Evolutionary conservation across 306 rosid species (phyloP).

Genomic region (Canavalia ensiformis): DNA sequence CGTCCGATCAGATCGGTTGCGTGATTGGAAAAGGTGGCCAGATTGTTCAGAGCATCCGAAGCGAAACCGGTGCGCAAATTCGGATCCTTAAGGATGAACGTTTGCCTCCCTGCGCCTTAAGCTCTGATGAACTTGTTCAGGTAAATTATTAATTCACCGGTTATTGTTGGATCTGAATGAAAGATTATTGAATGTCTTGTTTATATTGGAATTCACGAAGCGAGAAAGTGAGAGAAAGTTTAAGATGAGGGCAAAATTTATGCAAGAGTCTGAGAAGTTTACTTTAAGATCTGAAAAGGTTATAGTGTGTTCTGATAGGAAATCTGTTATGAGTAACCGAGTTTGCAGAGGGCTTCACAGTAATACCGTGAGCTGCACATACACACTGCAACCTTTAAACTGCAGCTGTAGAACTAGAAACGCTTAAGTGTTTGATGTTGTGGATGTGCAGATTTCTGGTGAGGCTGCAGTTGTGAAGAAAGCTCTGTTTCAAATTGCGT

Average conservation of each 20-base stretch:
- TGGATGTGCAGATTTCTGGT: conserved; percentile 75
- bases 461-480: conserved; percentile 79
- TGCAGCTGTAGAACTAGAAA: neutral
- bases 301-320: neutral
- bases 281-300: neutral
- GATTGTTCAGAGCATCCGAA: conserved; percentile 86
- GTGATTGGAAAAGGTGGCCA: conserved; percentile 98
- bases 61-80: conserved; percentile 90
- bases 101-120: conserved; percentile 84
- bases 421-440: neutral
- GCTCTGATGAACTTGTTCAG: conserved; percentile 93
- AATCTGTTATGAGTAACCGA: neutral
- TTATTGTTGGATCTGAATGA: neutral
- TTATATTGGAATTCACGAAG: neutral
- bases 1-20: conserved; percentile 97
- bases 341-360: neutral
- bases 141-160: conserved; percentile 36
- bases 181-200: neutral
- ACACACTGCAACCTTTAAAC: neutral
- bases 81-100: conserved; percentile 96
- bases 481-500: conserved; percentile 81
- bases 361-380: neutral
- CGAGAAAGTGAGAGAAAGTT: neutral
- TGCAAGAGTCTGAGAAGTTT: neutral
- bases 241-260: neutral